These are phyloP conservation scores for Physcomitrium patens DNA, from an alignment of 225 moss, liverwort and hornwort genomes.

Conservation along the genomic window DNA sequence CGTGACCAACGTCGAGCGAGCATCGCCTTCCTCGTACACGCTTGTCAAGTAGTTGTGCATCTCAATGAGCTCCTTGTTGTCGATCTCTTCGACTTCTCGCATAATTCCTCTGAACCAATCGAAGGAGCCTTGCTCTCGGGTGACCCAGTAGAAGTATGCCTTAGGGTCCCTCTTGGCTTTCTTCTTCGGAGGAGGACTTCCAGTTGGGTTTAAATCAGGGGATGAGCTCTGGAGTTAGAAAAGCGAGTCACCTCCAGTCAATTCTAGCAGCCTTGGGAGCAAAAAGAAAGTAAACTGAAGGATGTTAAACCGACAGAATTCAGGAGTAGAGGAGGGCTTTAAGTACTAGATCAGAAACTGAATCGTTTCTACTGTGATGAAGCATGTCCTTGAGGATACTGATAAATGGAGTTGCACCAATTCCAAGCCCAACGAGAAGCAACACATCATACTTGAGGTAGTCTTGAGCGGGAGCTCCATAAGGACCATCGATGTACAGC, in stretches of 20 bases:
- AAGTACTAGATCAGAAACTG: conserved; percentile 29
- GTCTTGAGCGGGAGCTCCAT: conserved; percentile 95
- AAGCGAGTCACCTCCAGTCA: conserved; percentile 14
- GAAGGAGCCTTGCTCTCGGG: conserved; percentile 96
- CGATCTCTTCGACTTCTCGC: conserved; percentile 91
- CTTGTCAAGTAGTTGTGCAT: conserved; percentile 99
- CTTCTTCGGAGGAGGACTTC: conserved; percentile 48
- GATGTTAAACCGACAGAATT: background rate
- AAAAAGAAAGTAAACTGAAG: background rate
- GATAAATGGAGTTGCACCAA: conserved; percentile 96
- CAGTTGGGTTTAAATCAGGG: conserved; percentile 24
- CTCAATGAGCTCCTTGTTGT: conserved; percentile 80
- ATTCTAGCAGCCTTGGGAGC: background rate
- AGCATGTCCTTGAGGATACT: conserved; percentile 97
- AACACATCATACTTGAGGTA: conserved; percentile 92
- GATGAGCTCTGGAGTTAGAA: conserved; percentile 10
- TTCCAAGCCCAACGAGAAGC: conserved; percentile 92
- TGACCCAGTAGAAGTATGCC: conserved; percentile 98
- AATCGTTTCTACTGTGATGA: conserved; percentile 53
- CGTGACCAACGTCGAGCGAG: conserved; percentile 86
- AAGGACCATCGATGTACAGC: conserved; percentile 91
- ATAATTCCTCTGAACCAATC: conserved; percentile 98
- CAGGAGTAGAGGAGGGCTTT: background rate
- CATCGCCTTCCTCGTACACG: conserved; percentile 98
- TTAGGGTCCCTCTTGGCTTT: conserved; percentile 56